phyloP scores from a whole-genome alignment of 768 basidiomycete genomes.

The Tremella fuciformis region DNA sequence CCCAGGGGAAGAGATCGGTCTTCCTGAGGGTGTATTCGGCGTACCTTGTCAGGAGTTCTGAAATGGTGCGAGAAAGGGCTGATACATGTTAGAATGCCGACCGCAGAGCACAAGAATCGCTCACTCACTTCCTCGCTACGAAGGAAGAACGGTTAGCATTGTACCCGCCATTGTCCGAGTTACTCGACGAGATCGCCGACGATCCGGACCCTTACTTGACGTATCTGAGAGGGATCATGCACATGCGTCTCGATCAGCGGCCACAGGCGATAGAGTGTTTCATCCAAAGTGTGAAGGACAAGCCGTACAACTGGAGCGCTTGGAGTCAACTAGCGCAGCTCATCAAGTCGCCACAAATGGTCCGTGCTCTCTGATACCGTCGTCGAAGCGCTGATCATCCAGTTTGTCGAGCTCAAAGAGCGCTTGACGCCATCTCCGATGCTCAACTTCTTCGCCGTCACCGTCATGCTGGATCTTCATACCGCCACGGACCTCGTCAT shows the following conservation, averaged over 20 bases:
- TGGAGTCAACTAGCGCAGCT: constrained; percentile 75
- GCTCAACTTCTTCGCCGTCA: constrained; percentile 75
- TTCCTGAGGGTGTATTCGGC: constrained; percentile 78
- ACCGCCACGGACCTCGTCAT: constrained; percentile 83
- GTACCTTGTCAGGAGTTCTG: constrained; percentile 67
- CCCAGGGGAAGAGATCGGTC: constrained; percentile 66
- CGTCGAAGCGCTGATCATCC: neutral
- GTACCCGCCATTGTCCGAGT: constrained; percentile 43
- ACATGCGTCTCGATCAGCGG: constrained; percentile 71
- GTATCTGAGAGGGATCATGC: constrained; percentile 67
- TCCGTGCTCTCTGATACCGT: constrained; percentile 46
- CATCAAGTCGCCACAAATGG: constrained; percentile 81
- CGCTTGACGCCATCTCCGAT: constrained; percentile 60
- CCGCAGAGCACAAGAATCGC: constrained; percentile 70
- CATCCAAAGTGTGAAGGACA: constrained; percentile 69
- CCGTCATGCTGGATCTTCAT: constrained; percentile 83
- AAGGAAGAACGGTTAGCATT: constrained; percentile 48
- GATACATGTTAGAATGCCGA: constrained; percentile 65
- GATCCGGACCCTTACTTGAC: constrained; percentile 47
- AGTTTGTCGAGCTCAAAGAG: constrained; percentile 54
- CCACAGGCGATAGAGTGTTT: constrained; percentile 81
- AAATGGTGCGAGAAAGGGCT: constrained; percentile 10
- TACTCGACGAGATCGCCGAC: constrained; percentile 40
- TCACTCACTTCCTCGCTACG: constrained; percentile 60
- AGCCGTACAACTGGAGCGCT: constrained; percentile 93